Conservation (phyloP, 1,284 basidiomycete species). For the Prillingera fragicola region DNA sequence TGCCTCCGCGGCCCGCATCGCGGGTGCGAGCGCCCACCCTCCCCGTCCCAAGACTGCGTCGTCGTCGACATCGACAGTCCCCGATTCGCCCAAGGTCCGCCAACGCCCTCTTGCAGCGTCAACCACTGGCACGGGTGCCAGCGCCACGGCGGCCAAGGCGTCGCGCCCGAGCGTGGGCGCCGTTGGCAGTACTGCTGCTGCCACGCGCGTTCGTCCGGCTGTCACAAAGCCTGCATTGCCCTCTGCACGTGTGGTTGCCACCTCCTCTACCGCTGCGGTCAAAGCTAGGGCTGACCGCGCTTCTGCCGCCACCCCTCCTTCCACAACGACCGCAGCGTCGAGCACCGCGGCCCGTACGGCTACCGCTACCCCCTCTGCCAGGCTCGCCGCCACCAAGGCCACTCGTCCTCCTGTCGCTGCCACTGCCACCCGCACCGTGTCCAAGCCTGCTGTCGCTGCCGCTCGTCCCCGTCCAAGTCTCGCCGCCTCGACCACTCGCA, state of each 20-base stretch:
- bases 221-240: conserved; percentile 2
- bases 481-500: conserved; percentile 3
- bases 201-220: conserved; percentile 4
- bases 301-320: too few relatives aligned
- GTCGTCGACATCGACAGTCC: conserved; percentile 13
- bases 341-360: background rate
- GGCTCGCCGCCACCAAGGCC: background rate
- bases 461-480: background rate
- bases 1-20: conserved; percentile 13
- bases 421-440: conserved; percentile 1
- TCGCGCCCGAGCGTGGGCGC: conserved; percentile 5
- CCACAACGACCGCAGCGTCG: too few relatives aligned
- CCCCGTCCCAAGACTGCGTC: conserved; percentile 14
- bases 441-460: conserved; percentile 2
- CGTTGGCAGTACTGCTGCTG: conserved; percentile 5
- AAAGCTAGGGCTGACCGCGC: too few relatives aligned
- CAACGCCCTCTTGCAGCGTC: conserved; percentile 8
- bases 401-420: background rate
- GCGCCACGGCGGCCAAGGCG: conserved; percentile 7
- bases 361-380: background rate
- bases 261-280: too few relatives aligned
- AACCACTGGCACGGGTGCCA: background rate
- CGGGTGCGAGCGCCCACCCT: background rate
- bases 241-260: background rate
- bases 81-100: conserved; percentile 9